These are phyloP conservation scores for Aspergillus bertholletiae DNA, from an alignment of 495 filamentous ascomycete genomes.

Conservation along the genomic window DNA sequence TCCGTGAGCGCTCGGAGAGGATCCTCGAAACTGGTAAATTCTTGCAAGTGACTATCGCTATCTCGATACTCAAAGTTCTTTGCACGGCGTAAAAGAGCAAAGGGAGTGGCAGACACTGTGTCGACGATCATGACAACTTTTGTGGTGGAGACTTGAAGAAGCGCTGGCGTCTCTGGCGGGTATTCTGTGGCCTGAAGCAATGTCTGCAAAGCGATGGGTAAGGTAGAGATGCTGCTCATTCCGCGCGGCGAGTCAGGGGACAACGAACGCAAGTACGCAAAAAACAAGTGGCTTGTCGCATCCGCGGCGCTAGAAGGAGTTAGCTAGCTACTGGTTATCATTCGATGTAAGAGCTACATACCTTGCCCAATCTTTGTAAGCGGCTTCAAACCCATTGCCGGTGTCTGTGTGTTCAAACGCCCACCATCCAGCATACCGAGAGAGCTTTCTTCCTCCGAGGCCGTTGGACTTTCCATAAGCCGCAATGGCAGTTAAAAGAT, in stretches of 20 bases:
- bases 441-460: slow-evolving; percentile 88
- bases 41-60: slow-evolving; percentile 74
- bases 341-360: slow-evolving; percentile 19
- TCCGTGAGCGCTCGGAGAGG: slow-evolving; percentile 85
- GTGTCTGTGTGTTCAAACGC: slow-evolving; percentile 87
- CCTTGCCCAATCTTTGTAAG: slow-evolving; percentile 82
- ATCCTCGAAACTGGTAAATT: slow-evolving; percentile 85
- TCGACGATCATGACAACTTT: slow-evolving; percentile 97
- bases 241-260: slow-evolving; percentile 71
- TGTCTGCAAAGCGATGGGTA: slow-evolving; percentile 87
- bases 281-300: slow-evolving; percentile 94
- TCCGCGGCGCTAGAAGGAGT: slow-evolving; percentile 70
- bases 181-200: slow-evolving; percentile 93
- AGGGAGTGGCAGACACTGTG: slow-evolving; percentile 90
- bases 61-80: slow-evolving; percentile 95
- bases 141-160: slow-evolving; percentile 76
- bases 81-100: slow-evolving; percentile 83
- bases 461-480: slow-evolving; percentile 91
- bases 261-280: slow-evolving; percentile 89
- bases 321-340: slow-evolving; percentile 10
- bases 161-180: slow-evolving; percentile 73
- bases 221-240: slow-evolving; percentile 69
- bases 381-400: slow-evolving; percentile 90
- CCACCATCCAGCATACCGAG: slow-evolving; percentile 97
- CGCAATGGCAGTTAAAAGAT: slow-evolving; percentile 78